Evolutionary conservation across 2,329 filamentous ascomycete species (phyloP).

Genomic region (Xylariaceae sp.): DNA sequence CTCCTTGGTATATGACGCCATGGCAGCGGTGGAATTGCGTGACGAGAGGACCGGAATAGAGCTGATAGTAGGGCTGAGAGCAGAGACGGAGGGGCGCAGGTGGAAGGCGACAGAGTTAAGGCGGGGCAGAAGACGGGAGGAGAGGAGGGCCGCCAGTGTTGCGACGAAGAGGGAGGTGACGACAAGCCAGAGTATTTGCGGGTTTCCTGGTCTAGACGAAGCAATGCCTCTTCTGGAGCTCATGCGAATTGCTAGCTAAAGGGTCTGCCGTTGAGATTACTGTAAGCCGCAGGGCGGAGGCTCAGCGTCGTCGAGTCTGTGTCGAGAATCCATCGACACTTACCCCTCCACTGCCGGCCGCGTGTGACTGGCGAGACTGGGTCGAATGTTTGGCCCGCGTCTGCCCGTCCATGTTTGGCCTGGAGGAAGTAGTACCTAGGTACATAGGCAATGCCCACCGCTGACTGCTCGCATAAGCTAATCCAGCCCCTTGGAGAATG

Average conservation of each 20-base stretch:
- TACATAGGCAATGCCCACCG: no score
- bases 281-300: no score
- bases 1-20: constrained; percentile 62
- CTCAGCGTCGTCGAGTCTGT: no score
- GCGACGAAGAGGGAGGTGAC: constrained; percentile 24
- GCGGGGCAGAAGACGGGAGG: constrained; percentile 29
- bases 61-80: background rate
- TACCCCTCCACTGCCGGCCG: no score
- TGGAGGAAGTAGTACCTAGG: no score
- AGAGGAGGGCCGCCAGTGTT: constrained; percentile 28
- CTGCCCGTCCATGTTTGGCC: no score
- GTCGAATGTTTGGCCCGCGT: no score
- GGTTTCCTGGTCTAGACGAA: constrained; percentile 5
- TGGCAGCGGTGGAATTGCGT: constrained; percentile 23
- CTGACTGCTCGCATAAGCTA: no score
- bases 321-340: no score
- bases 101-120: constrained; percentile 28
- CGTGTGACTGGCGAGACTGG: no score
- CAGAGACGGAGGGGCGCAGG: constrained; percentile 14
- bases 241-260: constrained; percentile 14
- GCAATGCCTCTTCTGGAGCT: constrained; percentile 11
- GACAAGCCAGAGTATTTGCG: constrained; percentile 9
- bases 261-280: no score
- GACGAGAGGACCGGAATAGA: constrained; percentile 7
- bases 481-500: no score